Conservation (phyloP, 2,329 filamentous ascomycete genomes). For the Fusarium torreyae region DNA sequence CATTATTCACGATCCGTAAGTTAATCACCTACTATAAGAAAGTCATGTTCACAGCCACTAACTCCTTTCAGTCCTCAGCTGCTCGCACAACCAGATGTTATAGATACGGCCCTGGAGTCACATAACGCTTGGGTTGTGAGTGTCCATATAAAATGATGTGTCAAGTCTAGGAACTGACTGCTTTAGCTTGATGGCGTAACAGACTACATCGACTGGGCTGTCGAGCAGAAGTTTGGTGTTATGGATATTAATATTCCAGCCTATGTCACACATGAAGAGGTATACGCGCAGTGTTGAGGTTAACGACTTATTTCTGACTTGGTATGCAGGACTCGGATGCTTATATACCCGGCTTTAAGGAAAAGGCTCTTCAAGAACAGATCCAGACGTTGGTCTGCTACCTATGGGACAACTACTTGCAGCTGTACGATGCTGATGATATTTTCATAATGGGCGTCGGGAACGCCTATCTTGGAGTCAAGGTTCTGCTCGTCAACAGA, state of each 20-base stretch:
- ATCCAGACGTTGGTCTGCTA: constrained; percentile 85
- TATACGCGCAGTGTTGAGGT: constrained; percentile 53
- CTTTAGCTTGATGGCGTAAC: constrained; percentile 83
- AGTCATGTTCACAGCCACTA: constrained; percentile 6
- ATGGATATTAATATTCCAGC: constrained; percentile 94
- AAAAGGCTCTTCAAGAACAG: constrained; percentile 68
- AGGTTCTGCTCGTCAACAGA: constrained; percentile 83
- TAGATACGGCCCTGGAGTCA: constrained; percentile 81
- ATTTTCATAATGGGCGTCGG: constrained; percentile 91
- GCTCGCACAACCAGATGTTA: constrained; percentile 74
- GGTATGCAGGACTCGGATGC: constrained; percentile 62
- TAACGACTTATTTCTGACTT: constrained; percentile 29
- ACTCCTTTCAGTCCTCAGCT: constrained; percentile 72
- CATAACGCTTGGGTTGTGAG: constrained; percentile 93
- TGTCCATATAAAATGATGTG: constrained; percentile 23
- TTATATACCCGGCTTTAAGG: constrained; percentile 61
- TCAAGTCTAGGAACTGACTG: constrained; percentile 17
- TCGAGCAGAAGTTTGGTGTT: constrained; percentile 82
- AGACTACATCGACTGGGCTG: constrained; percentile 88
- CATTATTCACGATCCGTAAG: constrained; percentile 92
- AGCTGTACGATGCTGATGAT: constrained; percentile 79
- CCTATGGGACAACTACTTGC: constrained; percentile 97
- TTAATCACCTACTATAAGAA: constrained; percentile 36
- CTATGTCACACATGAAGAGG: constrained; percentile 76
- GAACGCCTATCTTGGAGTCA: constrained; percentile 87